These are phyloP conservation scores for Phytophthora idaei DNA, from an alignment of 352 stramenopile species.

Conservation along the genomic window DNA sequence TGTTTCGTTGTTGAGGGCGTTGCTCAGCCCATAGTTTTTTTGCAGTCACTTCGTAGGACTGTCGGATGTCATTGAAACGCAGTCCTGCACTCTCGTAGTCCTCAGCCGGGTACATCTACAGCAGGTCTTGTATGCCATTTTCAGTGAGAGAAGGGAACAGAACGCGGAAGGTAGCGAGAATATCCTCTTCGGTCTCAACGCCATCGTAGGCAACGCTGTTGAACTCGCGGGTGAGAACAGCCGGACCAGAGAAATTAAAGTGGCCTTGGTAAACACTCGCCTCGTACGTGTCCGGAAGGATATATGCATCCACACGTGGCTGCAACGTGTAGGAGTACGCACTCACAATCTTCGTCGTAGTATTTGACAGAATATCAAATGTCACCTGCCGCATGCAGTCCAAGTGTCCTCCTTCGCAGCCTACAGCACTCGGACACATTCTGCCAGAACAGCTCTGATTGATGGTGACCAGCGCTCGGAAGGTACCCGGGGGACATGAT, in stretches of 20 bases:
- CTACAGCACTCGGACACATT: slow-evolving; percentile 28
- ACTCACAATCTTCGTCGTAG: slow-evolving; percentile 9
- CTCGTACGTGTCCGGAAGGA: slow-evolving; percentile 34
- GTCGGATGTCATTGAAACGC: slow-evolving; percentile 29
- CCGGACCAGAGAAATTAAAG: slow-evolving; percentile 32
- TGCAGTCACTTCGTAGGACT: slow-evolving; percentile 27
- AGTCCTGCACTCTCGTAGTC: slow-evolving; percentile 31
- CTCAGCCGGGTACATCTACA: slow-evolving; percentile 26
- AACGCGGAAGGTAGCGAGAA: slow-evolving; percentile 19
- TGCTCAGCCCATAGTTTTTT: slow-evolving; percentile 19
- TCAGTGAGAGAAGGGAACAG: slow-evolving; percentile 30
- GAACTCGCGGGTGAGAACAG: slow-evolving; percentile 21
- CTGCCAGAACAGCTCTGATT: slow-evolving; percentile 35
- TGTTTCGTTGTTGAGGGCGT: slow-evolving; percentile 29
- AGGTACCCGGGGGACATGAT: slow-evolving; percentile 33
- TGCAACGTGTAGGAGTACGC: slow-evolving; percentile 33
- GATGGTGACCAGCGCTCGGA: slow-evolving; percentile 29
- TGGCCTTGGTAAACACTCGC: slow-evolving; percentile 30
- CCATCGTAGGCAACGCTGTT: slow-evolving; percentile 21
- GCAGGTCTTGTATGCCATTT: slow-evolving; percentile 12
- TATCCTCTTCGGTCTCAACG: slow-evolving; percentile 20
- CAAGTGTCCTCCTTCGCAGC: slow-evolving; percentile 22
- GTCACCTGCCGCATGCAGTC: slow-evolving; percentile 34
- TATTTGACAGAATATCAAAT: slow-evolving; percentile 13
- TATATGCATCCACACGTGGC: slow-evolving; percentile 34